Conservation (phyloP, 2,329 filamentous ascomycete species). For the Penicillium sp. region DNA sequence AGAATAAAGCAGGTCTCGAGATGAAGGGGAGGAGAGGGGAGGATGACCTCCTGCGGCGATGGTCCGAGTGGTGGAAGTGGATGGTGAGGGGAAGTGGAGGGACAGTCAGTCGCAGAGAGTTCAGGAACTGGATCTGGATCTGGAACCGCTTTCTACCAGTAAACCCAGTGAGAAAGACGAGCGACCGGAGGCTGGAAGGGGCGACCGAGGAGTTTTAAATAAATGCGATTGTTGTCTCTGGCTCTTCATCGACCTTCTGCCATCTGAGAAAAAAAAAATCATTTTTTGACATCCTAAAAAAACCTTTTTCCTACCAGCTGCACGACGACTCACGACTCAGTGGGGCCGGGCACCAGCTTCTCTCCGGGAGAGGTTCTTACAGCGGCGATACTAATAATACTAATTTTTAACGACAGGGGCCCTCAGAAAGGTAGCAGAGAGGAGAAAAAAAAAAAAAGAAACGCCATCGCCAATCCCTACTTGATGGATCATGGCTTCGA, state of each 20-base stretch:
- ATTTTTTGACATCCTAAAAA: neutral
- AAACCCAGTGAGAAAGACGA: neutral
- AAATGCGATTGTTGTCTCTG: neutral
- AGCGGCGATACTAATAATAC: neutral
- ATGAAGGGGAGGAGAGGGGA: neutral
- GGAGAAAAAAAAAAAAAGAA: slow-evolving; percentile 13
- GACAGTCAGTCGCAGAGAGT: neutral
- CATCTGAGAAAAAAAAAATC: neutral
- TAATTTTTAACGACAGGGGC: neutral
- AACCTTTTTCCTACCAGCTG: neutral
- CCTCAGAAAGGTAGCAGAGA: neutral
- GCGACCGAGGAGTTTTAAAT: neutral
- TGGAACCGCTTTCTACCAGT: neutral
- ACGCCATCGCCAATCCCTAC: slow-evolving; percentile 13
- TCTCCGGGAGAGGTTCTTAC: neutral
- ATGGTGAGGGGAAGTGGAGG: slow-evolving; percentile 8
- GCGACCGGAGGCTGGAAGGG: neutral
- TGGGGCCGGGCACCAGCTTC: neutral
- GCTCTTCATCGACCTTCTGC: neutral
- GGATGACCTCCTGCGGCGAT: slow-evolving; percentile 7
- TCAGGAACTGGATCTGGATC: slow-evolving; percentile 1
- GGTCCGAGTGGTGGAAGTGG: slow-evolving; percentile 7
- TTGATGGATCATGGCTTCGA: slow-evolving; percentile 14
- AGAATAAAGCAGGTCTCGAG: neutral
- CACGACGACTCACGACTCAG: neutral